phyloP scores from a whole-genome alignment of 352 stramenopile species.

The Phytophthora boehmeriae region DNA sequence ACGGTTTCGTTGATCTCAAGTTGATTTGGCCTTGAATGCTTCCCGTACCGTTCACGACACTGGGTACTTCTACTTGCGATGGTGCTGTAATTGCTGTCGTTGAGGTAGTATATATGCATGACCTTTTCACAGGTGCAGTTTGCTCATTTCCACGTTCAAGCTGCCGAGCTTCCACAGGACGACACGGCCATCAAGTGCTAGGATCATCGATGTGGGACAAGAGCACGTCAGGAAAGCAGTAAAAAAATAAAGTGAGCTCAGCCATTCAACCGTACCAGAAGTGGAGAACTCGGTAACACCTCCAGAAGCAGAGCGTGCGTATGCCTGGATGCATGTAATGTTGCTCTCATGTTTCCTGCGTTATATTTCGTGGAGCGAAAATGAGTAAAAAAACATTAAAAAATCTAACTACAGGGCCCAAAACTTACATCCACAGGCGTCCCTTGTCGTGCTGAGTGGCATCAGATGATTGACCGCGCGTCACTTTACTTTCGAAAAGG shows the following conservation, averaged over 20 bases:
- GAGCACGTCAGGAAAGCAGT: background rate
- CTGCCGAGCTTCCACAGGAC: slow-evolving; percentile 79
- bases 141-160: slow-evolving; percentile 82
- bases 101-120: background rate
- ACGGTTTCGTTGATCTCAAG: slow-evolving; percentile 9
- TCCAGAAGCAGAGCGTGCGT: slow-evolving; percentile 52
- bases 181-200: slow-evolving; percentile 84
- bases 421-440: slow-evolving; percentile 79
- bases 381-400: background rate
- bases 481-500: slow-evolving; percentile 89
- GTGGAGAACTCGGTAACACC: slow-evolving; percentile 81
- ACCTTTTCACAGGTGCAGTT: slow-evolving; percentile 71
- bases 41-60: slow-evolving; percentile 6
- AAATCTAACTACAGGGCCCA: too few relatives aligned
- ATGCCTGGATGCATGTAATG: slow-evolving; percentile 85
- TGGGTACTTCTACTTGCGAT: background rate
- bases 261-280: slow-evolving; percentile 53
- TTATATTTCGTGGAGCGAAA: background rate
- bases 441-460: slow-evolving; percentile 84
- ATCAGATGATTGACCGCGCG: slow-evolving; percentile 80
- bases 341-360: slow-evolving; percentile 84
- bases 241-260: slow-evolving; percentile 1
- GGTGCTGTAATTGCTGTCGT: background rate
- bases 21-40: background rate
- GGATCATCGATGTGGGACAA: slow-evolving; percentile 1